A percentile compares a stretch with the other conserved stretches of the same genome.
phyloP scores from a whole-genome alignment of 306 rosid species.

The Vigna radiata region DNA sequence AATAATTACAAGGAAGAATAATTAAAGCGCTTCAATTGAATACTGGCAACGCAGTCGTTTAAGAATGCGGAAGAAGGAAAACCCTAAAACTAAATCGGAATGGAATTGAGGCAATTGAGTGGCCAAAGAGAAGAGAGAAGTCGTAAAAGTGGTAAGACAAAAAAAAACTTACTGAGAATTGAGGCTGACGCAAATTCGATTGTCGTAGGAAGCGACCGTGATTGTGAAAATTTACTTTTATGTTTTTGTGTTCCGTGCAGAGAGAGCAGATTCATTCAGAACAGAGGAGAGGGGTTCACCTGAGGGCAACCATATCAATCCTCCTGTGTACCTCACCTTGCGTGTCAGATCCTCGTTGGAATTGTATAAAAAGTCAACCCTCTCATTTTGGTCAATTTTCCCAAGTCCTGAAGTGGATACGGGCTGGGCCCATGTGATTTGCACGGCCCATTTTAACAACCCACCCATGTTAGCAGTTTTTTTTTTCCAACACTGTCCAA shows the following conservation, averaged over 20 bases:
- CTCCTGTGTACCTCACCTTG: slow-evolving; percentile 44
- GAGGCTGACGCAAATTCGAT: slow-evolving; percentile 49
- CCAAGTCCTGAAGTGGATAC: neutral
- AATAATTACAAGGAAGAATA: neutral
- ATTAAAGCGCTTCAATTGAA: neutral
- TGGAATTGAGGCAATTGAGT: slow-evolving; percentile 11
- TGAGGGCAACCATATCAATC: slow-evolving; percentile 56
- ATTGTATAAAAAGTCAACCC: slow-evolving; percentile 39
- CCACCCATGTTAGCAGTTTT: neutral
- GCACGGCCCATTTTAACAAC: neutral
- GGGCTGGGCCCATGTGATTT: neutral
- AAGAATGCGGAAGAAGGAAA: slow-evolving; percentile 9
- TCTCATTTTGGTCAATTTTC: neutral
- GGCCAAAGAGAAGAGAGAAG: neutral
- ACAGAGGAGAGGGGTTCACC: slow-evolving; percentile 53
- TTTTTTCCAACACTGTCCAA: too few relatives aligned
- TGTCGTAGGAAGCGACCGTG: slow-evolving; percentile 47
- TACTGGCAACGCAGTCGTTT: neutral
- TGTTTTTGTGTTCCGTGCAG: slow-evolving; percentile 22
- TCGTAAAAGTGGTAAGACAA: neutral
- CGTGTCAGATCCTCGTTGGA: neutral
- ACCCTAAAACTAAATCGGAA: slow-evolving; percentile 47
- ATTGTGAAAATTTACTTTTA: slow-evolving; percentile 1
- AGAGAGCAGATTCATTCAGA: slow-evolving; percentile 30
- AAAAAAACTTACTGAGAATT: slow-evolving; percentile 60